Base-by-base conservation (phyloP, 331 rosid genomes). In the Malus hybrid region DNA sequence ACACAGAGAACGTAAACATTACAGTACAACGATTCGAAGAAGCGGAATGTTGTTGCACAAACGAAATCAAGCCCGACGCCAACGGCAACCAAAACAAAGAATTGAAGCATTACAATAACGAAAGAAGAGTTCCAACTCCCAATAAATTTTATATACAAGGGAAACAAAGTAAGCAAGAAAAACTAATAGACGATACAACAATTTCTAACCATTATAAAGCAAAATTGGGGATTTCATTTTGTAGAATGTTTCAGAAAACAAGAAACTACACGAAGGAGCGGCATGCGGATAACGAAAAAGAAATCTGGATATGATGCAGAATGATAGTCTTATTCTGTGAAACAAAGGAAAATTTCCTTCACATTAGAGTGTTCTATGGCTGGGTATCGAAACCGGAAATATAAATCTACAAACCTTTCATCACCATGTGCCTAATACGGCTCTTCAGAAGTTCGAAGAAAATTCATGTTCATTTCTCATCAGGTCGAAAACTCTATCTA, bases 361-460 rank as follows among this genome's bases (percentile, higher is more conserved):
- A 81, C 84, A 84, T 73, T 73, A 74, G 73, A 80, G 76, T 81
- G 63, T 80, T 87, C 89, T 88, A 83, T 78, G 74, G 84, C 90
- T 83, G 84, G 73, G 80, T 85, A 81, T 80, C 31, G 82, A 83
- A 77, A 83, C 48, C 77, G 85, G 82, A 81, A 78, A 65, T 83
- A 82, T 71, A 84, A 83, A 89, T 88, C 86, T 93, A 93, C 96
- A 84, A 72, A 77, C 78, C 85, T 86, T 89, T 83, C 83, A 67
- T 75, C 82, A 81, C 78, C 90, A 84, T 79, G 76, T 29, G 65
- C 77, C 83, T 80, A 15, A 15, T 82, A 72, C n/a, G 77, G 82
- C 82, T 68, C 73, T 80, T 65, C 55, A 46, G 70, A 68, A 46
- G 66, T 69, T 63, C 80, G 79, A 63, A 72, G 33, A 27, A 13